These are phyloP conservation scores for Glycyrrhiza uralensis DNA, from an alignment of 306 rosid genomes.

Conservation along the genomic window DNA sequence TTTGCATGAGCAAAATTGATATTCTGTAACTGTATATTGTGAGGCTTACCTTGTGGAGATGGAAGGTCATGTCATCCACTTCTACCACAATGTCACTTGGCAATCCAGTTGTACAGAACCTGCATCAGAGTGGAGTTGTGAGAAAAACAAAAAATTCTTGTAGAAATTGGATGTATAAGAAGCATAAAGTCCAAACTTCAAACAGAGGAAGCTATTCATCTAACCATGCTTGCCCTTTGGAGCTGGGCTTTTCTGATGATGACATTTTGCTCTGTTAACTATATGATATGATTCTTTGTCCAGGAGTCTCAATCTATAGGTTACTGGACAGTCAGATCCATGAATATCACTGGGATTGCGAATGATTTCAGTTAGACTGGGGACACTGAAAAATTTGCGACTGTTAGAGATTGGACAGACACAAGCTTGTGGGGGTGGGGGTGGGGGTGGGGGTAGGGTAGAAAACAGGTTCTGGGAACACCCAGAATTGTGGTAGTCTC, in stretches of 20 bases:
- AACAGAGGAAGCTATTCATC: conserved; percentile 14
- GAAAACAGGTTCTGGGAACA: background rate
- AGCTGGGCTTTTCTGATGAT: conserved; percentile 50
- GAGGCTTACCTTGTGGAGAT: conserved; percentile 82
- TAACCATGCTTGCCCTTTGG: conserved; percentile 97
- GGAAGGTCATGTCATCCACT: conserved; percentile 85
- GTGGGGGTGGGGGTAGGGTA: background rate
- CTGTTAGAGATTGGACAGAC: background rate
- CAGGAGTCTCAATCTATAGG: background rate
- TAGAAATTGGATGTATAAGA: background rate
- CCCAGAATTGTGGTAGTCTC: conserved; percentile 16
- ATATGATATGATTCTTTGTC: background rate
- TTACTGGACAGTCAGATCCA: conserved; percentile 37
- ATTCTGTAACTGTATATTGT: background rate
- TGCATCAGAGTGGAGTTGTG: conserved; percentile 14
- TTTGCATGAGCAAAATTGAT: background rate
- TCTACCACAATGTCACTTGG: conserved; percentile 94
- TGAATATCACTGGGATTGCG: background rate
- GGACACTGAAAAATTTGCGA: conserved; percentile 28
- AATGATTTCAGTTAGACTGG: conserved; percentile 3
- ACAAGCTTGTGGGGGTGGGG: background rate
- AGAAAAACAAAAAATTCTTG: background rate
- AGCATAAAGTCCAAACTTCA: background rate
- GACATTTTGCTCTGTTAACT: conserved; percentile 49
- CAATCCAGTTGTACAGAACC: conserved; percentile 96